A percentile compares a stretch with the other conserved stretches of the same genome.
Evolutionary conservation across 768 basidiomycete genomes (phyloP).

Genomic region (Auricularia sp.): DNA sequence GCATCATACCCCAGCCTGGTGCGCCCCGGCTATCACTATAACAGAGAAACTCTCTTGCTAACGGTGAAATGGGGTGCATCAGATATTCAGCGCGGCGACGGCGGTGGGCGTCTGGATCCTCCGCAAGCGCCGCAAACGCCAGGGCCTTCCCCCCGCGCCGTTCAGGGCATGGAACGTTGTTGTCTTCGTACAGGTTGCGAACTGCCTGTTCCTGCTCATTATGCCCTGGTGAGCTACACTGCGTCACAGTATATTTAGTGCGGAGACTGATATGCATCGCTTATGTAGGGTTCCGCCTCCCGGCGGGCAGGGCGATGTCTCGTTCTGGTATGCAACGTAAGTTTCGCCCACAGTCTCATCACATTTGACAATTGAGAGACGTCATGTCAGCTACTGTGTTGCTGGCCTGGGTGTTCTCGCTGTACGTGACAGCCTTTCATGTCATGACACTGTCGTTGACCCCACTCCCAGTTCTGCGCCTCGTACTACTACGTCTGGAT

Average conservation of each 20-base stretch:
- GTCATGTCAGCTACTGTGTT: constrained; percentile 16
- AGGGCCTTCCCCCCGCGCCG: constrained; percentile 15
- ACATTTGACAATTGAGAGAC: background rate
- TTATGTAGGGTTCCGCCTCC: constrained; percentile 17
- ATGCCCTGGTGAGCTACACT: constrained; percentile 23
- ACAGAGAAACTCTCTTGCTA: too few species aligned
- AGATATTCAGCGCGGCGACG: constrained; percentile 19
- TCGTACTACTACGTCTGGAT: constrained; percentile 31
- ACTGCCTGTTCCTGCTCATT: constrained; percentile 21
- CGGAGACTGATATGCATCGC: too few species aligned
- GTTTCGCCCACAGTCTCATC: background rate
- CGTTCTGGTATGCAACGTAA: constrained; percentile 21
- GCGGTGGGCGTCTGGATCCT: constrained; percentile 24
- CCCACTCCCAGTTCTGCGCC: constrained; percentile 11
- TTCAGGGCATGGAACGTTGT: constrained; percentile 16
- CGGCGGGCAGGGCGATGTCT: constrained; percentile 20
- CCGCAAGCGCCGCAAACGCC: constrained; percentile 15
- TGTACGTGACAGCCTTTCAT: constrained; percentile 1
- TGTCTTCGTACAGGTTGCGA: constrained; percentile 13
- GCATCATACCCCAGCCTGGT: constrained; percentile 27
- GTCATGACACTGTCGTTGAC: too few species aligned
- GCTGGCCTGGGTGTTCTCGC: constrained; percentile 20
- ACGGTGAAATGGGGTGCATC: background rate
- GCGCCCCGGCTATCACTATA: constrained; percentile 6
- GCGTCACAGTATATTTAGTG: too few species aligned